Evolutionary conservation across 768 basidiomycete species (phyloP).

Genomic region (Boletus rubroflammeus): DNA sequence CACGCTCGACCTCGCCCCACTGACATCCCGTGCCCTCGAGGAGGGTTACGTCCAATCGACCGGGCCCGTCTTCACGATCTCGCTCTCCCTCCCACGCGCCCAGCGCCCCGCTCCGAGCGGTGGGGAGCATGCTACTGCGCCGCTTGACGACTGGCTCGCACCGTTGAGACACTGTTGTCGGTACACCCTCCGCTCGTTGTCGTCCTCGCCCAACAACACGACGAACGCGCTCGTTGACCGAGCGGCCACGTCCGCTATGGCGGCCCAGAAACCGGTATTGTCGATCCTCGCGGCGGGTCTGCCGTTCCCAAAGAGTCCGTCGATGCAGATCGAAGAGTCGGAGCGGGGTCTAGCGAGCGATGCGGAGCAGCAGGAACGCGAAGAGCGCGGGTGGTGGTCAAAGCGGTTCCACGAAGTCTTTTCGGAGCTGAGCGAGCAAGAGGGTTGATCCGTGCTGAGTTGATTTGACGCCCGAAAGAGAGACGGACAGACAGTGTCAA

Average conservation of each 20-base stretch:
- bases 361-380: conserved; percentile 47
- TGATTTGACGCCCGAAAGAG: neutral
- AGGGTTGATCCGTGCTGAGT: neutral
- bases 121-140: neutral
- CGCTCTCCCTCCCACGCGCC: conserved; percentile 32
- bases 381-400: conserved; percentile 75
- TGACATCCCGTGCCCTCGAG: conserved; percentile 39
- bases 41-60: conserved; percentile 34
- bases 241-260: conserved; percentile 24
- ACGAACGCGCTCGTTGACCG: conserved; percentile 27
- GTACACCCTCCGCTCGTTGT: conserved; percentile 43
- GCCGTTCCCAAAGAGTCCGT: conserved; percentile 73
- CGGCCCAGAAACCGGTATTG: conserved; percentile 33
- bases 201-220: conserved; percentile 30
- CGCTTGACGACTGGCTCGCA: conserved; percentile 38
- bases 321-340: conserved; percentile 46
- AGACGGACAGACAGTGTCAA: neutral
- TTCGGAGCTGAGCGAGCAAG: conserved; percentile 45
- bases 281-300: conserved; percentile 43
- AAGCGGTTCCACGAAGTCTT: conserved; percentile 61
- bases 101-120: neutral
- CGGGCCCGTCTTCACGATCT: conserved; percentile 33
- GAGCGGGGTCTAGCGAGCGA: conserved; percentile 28
- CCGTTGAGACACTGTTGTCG: conserved; percentile 53
- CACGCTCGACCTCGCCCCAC: conserved; percentile 49